phyloP scores from a whole-genome alignment of 768 basidiomycete species.

The Hortiboletus flavorubellus region DNA sequence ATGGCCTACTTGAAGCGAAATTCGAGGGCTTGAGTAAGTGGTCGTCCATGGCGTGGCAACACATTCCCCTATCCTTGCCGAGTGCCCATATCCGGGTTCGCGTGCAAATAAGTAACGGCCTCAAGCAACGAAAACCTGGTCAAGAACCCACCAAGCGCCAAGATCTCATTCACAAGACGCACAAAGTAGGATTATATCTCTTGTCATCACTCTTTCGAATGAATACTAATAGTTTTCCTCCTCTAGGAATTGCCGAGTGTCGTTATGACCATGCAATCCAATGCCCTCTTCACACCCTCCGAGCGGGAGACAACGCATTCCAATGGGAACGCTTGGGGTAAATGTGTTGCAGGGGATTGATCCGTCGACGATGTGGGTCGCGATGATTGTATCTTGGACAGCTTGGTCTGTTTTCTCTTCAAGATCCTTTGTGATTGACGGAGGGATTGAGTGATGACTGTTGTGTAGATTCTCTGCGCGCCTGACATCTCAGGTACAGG shows the following conservation, averaged over 20 bases:
- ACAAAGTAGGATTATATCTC: conserved; percentile 47
- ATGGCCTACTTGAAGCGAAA: conserved; percentile 69
- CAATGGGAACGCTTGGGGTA: too few relatives aligned
- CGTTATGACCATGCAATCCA: conserved; percentile 60
- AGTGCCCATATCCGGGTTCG: conserved; percentile 74
- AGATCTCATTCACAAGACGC: conserved; percentile 60
- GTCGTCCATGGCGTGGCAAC: neutral
- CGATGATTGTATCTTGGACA: too few relatives aligned
- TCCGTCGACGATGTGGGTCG: too few relatives aligned
- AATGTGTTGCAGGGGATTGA: too few relatives aligned
- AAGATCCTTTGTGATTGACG: too few relatives aligned
- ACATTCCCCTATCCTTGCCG: conserved; percentile 10
- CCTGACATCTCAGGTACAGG: conserved; percentile 67
- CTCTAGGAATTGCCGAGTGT: conserved; percentile 64
- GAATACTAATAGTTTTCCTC: neutral
- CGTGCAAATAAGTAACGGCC: conserved; percentile 74
- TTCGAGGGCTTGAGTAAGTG: conserved; percentile 71
- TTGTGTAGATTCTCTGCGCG: conserved; percentile 62
- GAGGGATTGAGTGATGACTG: neutral
- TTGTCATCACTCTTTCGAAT: neutral
- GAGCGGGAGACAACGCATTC: too few relatives aligned
- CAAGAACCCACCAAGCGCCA: conserved; percentile 72
- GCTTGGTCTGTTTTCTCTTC: too few relatives aligned
- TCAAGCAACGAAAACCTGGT: conserved; percentile 72
- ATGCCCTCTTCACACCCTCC: conserved; percentile 49